Evolutionary conservation across 2,329 filamentous ascomycete species (phyloP), one percentile per base, ranked within the genome.

Genomic region (Colletotrichum sp.): DNA sequence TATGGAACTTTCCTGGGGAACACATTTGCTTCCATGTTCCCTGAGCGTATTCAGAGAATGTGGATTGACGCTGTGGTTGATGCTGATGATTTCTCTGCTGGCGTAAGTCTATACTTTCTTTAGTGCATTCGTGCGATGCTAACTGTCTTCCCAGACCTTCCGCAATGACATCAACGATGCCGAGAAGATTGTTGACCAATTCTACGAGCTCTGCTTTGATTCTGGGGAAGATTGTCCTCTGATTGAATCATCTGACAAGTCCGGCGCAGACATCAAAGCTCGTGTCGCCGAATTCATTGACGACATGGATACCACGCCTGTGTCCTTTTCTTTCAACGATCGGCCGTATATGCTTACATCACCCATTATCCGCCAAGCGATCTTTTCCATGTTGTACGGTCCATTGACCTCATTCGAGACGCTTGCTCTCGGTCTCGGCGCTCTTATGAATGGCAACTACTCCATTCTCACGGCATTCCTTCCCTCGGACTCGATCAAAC

Each of bases 1-100:
- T 89, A 88, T 82, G 21, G 83, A 15, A 83, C 83, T 1, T 36
- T 80, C 3, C 77, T 85, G 0, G 83, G 83, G 3, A 83, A 82
- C 36, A 81, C 81, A 66, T 83, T 84, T 78, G 81, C 83, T 6
- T 81, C 83, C 62, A 79, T 85, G 80, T 85, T 83, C 38, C 82
- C 83, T 0, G 82, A 77, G 3, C 79, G 83, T 1, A 76, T 89
- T 16, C 86, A 83, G 0, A 80, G 83, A n/a, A 80, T 87, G 70
- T 80, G 85, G 10, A 76, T 83, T 8, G 82, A 83, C 13, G 82
- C 78, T 3, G 78, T 83, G 6, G 77, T 79, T 2, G 81, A 83
- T 67, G 71, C 71, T 1, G 60, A 81, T 12, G 81, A 83, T 62
- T 83, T 79, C n/a, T 70, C 70, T 3, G 24, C 32, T 0, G 80